Evolutionary conservation across 2,329 filamentous ascomycete species (phyloP).

Genomic region (Xylariaceae sp.): DNA sequence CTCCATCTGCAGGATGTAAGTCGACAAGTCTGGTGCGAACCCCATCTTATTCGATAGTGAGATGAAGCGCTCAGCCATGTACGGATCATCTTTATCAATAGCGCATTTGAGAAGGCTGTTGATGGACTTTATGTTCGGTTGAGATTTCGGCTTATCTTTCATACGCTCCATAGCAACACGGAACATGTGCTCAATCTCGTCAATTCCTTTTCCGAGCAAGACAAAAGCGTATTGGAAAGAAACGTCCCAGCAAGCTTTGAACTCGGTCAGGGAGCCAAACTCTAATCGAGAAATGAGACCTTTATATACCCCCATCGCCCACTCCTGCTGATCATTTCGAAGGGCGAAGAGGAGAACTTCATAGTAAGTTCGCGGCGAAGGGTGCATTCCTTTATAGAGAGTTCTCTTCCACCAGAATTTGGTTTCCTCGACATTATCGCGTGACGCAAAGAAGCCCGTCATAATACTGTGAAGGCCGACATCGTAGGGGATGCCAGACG

Average conservation of each 20-base stretch:
- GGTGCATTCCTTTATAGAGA: conserved; percentile 39
- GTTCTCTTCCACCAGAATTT: conserved; percentile 64
- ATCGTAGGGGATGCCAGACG: conserved; percentile 43
- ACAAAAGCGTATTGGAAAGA: conserved; percentile 72
- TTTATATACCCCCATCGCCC: conserved; percentile 59
- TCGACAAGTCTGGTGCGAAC: conserved; percentile 64
- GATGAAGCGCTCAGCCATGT: conserved; percentile 70
- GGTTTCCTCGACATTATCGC: conserved; percentile 55
- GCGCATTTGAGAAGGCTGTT: conserved; percentile 73
- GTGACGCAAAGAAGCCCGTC: conserved; percentile 58
- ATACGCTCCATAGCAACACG: conserved; percentile 56
- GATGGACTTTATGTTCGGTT: conserved; percentile 66
- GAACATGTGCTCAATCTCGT: conserved; percentile 71
- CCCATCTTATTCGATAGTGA: conserved; percentile 60
- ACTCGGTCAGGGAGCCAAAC: conserved; percentile 35
- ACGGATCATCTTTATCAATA: conserved; percentile 63
- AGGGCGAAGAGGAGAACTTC: conserved; percentile 59
- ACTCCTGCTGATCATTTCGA: conserved; percentile 55
- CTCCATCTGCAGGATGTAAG: conserved; percentile 69
- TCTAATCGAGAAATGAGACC: conserved; percentile 41
- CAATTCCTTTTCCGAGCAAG: conserved; percentile 62
- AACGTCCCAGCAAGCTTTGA: conserved; percentile 63
- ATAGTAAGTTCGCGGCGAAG: conserved; percentile 45
- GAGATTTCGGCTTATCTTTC: conserved; percentile 41
- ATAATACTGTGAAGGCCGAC: conserved; percentile 50